Evolutionary conservation across 305 asterid genomes (phyloP).

Genomic region (Caryopteris hybrid): DNA sequence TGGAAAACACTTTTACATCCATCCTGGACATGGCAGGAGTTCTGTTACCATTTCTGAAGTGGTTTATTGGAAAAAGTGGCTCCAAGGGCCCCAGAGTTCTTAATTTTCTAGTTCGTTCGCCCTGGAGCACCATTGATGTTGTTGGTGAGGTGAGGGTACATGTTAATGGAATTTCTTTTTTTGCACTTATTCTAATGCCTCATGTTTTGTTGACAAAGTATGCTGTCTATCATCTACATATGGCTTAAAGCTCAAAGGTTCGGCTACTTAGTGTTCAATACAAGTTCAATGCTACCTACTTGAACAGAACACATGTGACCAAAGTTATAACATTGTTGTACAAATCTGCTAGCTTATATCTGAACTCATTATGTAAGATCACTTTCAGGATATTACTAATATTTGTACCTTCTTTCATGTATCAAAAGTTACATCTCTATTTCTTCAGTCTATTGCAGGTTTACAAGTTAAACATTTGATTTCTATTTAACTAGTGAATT

Average conservation of each 20-base stretch:
- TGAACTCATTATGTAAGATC: background rate
- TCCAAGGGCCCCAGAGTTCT: constrained; percentile 70
- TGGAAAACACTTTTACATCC: constrained; percentile 96
- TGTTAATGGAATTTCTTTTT: constrained; percentile 1
- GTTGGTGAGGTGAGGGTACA: constrained; percentile 70
- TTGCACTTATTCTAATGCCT: background rate
- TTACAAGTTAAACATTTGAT: background rate
- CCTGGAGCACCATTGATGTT: constrained; percentile 88
- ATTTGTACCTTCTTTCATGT: background rate
- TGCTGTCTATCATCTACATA: constrained; percentile 2
- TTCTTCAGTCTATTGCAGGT: background rate
- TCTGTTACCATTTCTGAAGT: constrained; percentile 78
- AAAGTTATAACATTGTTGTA: background rate
- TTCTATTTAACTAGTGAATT: background rate
- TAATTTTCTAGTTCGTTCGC: constrained; percentile 89
- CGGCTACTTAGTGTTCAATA: background rate
- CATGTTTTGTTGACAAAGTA: constrained; percentile 1
- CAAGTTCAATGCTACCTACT: background rate
- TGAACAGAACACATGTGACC: background rate
- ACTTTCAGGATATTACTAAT: constrained; percentile 1
- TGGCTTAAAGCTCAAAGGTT: constrained; percentile 9
- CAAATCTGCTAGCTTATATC: background rate
- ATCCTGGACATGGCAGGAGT: constrained; percentile 98
- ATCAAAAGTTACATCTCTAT: background rate
- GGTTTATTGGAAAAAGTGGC: constrained; percentile 82